These are phyloP conservation scores for Chrysosporium queenslandicum DNA, from an alignment of 2,329 filamentous ascomycete genomes.

Conservation along the genomic window DNA sequence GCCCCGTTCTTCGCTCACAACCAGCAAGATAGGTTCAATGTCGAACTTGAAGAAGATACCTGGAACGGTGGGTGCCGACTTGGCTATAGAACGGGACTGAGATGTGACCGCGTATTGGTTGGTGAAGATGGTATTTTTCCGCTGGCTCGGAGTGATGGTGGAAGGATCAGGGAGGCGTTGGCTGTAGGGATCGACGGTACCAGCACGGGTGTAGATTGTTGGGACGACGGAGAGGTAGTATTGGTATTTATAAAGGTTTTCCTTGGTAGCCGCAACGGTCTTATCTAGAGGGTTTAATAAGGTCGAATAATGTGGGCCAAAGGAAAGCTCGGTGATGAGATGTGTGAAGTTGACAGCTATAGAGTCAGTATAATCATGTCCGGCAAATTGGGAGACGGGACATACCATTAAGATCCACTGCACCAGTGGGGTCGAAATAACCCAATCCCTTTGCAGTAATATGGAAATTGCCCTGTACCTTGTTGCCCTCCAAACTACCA, in stretches of 20 bases:
- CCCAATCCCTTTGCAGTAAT: slow-evolving; percentile 92
- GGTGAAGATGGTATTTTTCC: slow-evolving; percentile 61
- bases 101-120: slow-evolving; percentile 98
- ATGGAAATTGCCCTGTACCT: slow-evolving; percentile 96
- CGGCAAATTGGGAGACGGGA: slow-evolving; percentile 16
- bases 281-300: slow-evolving; percentile 89
- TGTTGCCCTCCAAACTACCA: slow-evolving; percentile 84
- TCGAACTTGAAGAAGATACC: slow-evolving; percentile 98
- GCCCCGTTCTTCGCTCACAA: slow-evolving; percentile 71
- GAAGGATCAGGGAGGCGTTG: slow-evolving; percentile 29
- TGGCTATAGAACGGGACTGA: slow-evolving; percentile 60
- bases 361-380: slow-evolving; percentile 2
- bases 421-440: slow-evolving; percentile 69
- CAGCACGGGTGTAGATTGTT: slow-evolving; percentile 65
- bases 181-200: slow-evolving; percentile 36
- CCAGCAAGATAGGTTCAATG: slow-evolving; percentile 86
- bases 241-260: slow-evolving; percentile 90
- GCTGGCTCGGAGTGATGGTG: slow-evolving; percentile 28
- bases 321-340: slow-evolving; percentile 89
- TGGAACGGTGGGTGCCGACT: slow-evolving; percentile 56
- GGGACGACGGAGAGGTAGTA: slow-evolving; percentile 95
- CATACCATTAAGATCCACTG: slow-evolving; percentile 73
- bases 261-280: slow-evolving; percentile 64
- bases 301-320: slow-evolving; percentile 91
- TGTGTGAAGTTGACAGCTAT: slow-evolving; percentile 95